Base-by-base conservation (phyloP, 177 flowering plant species). In the Vitis hybrid region DNA sequence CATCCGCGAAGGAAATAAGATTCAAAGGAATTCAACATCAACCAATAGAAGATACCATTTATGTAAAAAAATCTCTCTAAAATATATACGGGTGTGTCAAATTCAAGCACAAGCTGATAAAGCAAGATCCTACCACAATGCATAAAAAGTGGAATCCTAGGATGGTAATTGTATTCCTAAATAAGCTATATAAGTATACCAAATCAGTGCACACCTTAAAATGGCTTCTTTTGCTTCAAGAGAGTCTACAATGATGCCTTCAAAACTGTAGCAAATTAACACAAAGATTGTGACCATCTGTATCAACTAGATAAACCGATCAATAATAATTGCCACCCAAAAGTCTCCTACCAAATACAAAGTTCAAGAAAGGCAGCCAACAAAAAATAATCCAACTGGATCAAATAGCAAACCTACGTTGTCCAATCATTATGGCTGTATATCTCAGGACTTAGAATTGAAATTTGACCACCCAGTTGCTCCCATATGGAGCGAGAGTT, bases 161-260 rank as follows among this genome's bases (percentile, higher is more conserved):
- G 45, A 39, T 39, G 45, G 51, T 16, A 49, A 68, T 18, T 48
- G 51, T 22, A 49, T 7, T 2, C 48, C 29, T 9, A 1, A 33
- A 33, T 1, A 19, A 48, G 10, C 16, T 50, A 16, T 10, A 67
- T 15, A 48, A 10, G 3, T 16, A 62, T 12, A 57, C 11, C 6
- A 16, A 58, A 29, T 11, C 22, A 64, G 64, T 6, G 26, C 72
- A 67, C 70, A 93, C 99, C 98, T 91, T 74, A 91, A 83, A 75
- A 90, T 80, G 48, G 79, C 82, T 64, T 81, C 81, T 73, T 84
- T 84, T 65, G 87, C 92, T 84, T 89, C 97, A 75, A 93, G 79
- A 60, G 97, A 91, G 71, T 87, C 85, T 53, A 72, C 88, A 74
- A 95, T 77, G 74, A 95, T 60, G 67, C 98, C 98, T 76, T 93